Conservation (phyloP, 768 basidiomycete species). For the Xerocomus potaroensis region DNA sequence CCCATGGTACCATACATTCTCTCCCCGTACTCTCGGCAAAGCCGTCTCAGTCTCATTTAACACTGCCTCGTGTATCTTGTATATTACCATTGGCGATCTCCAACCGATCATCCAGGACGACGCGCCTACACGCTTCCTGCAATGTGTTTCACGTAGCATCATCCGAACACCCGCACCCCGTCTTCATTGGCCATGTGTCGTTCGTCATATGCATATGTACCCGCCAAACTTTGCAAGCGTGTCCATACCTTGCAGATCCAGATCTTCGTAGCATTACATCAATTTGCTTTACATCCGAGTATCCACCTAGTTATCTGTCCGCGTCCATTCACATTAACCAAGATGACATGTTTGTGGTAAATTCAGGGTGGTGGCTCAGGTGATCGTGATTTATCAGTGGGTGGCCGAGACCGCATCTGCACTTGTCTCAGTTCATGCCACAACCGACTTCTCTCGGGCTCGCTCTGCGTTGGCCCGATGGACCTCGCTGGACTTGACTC, state of each 20-base stretch:
- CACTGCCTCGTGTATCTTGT: slow-evolving; percentile 21
- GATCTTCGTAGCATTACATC: slow-evolving; percentile 2
- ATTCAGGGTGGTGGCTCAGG: slow-evolving; percentile 36
- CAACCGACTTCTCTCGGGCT: slow-evolving; percentile 41
- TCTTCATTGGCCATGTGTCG: slow-evolving; percentile 11
- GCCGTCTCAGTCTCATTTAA: slow-evolving; percentile 14
- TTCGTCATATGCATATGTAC: neutral
- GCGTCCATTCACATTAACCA: slow-evolving; percentile 10
- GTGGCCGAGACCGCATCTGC: slow-evolving; percentile 42
- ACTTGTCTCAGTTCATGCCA: slow-evolving; percentile 56
- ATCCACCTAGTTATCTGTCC: slow-evolving; percentile 8
- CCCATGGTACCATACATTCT: slow-evolving; percentile 2
- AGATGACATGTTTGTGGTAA: slow-evolving; percentile 12
- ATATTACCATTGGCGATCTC: slow-evolving; percentile 13
- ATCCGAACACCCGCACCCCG: slow-evolving; percentile 3
- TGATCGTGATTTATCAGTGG: slow-evolving; percentile 40
- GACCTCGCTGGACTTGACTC: slow-evolving; percentile 27
- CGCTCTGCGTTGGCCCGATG: slow-evolving; percentile 30
- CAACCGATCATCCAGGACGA: slow-evolving; percentile 13
- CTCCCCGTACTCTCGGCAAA: too few species aligned
- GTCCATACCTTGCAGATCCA: slow-evolving; percentile 18
- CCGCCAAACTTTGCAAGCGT: slow-evolving; percentile 11
- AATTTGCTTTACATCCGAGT: slow-evolving; percentile 8
- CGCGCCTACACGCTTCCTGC: slow-evolving; percentile 18
- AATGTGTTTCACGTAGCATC: slow-evolving; percentile 18